Percentiles rank a stretch among this genome's conserved stretches.
phyloP scores from a whole-genome alignment of 371 early-diverging fungal species.

The Rhizomucor pusillus region DNA sequence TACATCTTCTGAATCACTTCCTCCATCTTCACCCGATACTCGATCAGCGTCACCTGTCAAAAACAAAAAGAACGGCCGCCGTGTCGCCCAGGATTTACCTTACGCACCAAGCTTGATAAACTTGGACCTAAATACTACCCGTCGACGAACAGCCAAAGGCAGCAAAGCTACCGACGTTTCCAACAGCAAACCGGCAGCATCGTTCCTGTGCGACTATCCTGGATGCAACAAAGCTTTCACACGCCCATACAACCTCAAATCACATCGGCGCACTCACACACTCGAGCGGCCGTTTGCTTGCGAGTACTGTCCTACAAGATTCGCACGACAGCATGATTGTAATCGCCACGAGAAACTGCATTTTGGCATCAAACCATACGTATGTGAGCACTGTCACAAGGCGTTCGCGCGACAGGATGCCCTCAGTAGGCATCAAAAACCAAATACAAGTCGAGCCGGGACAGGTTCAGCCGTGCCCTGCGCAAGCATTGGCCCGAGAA shows the following conservation, averaged over 20 bases:
- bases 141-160: slow-evolving; percentile 5
- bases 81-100: slow-evolving; percentile 14
- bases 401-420: slow-evolving; percentile 80
- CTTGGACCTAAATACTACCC: slow-evolving; percentile 11
- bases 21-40: not conserved
- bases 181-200: slow-evolving; percentile 3
- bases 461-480: not conserved
- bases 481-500: slow-evolving; percentile 4
- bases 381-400: slow-evolving; percentile 64
- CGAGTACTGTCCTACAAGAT: slow-evolving; percentile 54
- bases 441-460: slow-evolving; percentile 2
- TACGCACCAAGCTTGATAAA: slow-evolving; percentile 20
- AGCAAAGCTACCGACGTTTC: not conserved
- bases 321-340: slow-evolving; percentile 77
- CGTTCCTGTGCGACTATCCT: slow-evolving; percentile 22
- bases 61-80: slow-evolving; percentile 4
- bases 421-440: slow-evolving; percentile 52
- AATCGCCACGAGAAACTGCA: slow-evolving; percentile 79
- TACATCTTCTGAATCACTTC: not conserved
- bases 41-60: not conserved
- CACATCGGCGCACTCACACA: slow-evolving; percentile 77
- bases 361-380: slow-evolving; percentile 63
- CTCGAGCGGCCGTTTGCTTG: slow-evolving; percentile 74
- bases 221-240: slow-evolving; percentile 75
- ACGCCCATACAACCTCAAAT: slow-evolving; percentile 79